Conservation (phyloP, 2,329 filamentous ascomycete species). For the Elsinoe perseae region DNA sequence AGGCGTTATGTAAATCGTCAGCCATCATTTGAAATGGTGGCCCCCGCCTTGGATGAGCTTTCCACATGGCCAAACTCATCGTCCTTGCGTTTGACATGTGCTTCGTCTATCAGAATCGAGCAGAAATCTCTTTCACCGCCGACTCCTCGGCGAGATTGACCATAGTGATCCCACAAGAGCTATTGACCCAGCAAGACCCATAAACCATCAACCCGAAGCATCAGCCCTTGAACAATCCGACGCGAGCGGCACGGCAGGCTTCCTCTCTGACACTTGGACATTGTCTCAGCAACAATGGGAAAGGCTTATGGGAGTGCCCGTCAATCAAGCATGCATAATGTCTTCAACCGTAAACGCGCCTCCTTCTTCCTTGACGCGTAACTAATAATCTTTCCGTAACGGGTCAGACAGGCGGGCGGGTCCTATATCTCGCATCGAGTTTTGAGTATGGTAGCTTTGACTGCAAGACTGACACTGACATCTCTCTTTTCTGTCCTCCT, state of each 20-base stretch:
- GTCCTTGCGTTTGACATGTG: slow-evolving; percentile 8
- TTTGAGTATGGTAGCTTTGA: neutral
- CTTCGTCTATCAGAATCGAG: neutral
- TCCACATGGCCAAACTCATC: neutral
- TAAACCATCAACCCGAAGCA: neutral
- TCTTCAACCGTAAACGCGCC: neutral
- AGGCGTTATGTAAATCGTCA: slow-evolving; percentile 2
- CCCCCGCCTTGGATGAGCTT: neutral
- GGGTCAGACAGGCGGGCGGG: neutral
- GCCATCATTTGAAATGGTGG: neutral
- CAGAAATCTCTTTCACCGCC: slow-evolving; percentile 6
- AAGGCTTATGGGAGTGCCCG: neutral
- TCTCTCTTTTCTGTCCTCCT: slow-evolving; percentile 10
- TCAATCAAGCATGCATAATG: slow-evolving; percentile 9
- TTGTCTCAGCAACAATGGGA: slow-evolving; percentile 10
- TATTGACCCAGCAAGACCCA: neutral
- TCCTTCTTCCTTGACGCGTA: neutral
- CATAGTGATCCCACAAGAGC: neutral
- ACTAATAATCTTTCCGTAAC: slow-evolving; percentile 13
- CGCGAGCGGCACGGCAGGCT: slow-evolving; percentile 3
- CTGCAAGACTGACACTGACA: slow-evolving; percentile 2
- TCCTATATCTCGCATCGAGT: neutral
- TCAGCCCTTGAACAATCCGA: neutral
- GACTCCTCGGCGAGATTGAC: neutral
- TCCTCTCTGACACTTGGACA: neutral